Evolutionary conservation across 768 basidiomycete species (phyloP).

Genomic region (Jaapia argillacea): DNA sequence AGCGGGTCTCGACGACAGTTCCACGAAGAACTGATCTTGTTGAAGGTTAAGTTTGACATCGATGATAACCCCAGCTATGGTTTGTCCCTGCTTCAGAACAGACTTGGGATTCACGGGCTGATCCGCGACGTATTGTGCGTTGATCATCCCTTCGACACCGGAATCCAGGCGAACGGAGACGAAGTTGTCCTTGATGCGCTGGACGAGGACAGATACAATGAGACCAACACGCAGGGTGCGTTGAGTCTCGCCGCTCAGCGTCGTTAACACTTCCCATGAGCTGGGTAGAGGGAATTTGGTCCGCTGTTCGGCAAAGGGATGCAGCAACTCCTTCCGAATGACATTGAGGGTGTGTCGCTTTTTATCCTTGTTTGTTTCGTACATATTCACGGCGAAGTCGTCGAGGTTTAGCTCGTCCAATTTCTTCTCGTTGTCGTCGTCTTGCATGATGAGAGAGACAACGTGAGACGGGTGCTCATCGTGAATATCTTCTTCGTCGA

Average conservation of each 20-base stretch:
- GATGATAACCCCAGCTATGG: slow-evolving; percentile 71
- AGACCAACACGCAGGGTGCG: slow-evolving; percentile 69
- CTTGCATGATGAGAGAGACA: slow-evolving; percentile 78
- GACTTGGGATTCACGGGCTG: slow-evolving; percentile 28
- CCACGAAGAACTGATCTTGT: slow-evolving; percentile 55
- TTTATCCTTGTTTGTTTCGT: slow-evolving; percentile 69
- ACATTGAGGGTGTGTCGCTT: slow-evolving; percentile 86
- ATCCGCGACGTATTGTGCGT: slow-evolving; percentile 47
- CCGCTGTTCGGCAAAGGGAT: slow-evolving; percentile 74
- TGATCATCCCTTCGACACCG: slow-evolving; percentile 80
- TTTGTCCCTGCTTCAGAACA: slow-evolving; percentile 67
- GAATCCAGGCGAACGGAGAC: slow-evolving; percentile 81
- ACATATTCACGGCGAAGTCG: slow-evolving; percentile 91
- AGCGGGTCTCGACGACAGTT: slow-evolving; percentile 58
- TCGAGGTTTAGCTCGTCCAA: slow-evolving; percentile 88
- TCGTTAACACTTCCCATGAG: slow-evolving; percentile 80
- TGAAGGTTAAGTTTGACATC: slow-evolving; percentile 54
- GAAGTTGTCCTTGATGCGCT: slow-evolving; percentile 39
- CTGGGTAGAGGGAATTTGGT: slow-evolving; percentile 49
- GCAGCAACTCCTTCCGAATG: slow-evolving; percentile 78
- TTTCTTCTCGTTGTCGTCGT: slow-evolving; percentile 68
- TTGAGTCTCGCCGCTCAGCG: slow-evolving; percentile 89
- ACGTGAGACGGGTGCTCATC: slow-evolving; percentile 88
- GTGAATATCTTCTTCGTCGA: slow-evolving; percentile 95
- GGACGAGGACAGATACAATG: slow-evolving; percentile 68